A percentile compares a stretch with the other conserved stretches of the same genome.
Evolutionary conservation across 805 yeast species (phyloP).

Genomic region (Lachancea lanzarotensis): DNA sequence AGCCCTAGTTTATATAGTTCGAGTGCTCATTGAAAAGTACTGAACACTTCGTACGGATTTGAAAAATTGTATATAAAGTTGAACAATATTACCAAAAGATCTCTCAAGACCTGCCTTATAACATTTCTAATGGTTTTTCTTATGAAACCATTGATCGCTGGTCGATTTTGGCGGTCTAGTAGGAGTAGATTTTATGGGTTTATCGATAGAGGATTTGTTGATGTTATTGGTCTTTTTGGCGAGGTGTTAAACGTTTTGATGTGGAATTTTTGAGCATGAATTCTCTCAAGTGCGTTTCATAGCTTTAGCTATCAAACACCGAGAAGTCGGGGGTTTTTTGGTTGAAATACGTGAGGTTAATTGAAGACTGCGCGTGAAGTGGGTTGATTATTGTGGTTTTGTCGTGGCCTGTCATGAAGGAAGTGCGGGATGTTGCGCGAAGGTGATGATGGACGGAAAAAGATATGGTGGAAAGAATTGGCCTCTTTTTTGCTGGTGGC

Average conservation of each 20-base stretch:
- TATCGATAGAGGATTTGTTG: background rate
- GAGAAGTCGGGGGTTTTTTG: background rate
- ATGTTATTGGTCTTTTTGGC: background rate
- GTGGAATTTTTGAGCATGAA: background rate
- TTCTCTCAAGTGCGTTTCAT: conserved; percentile 4
- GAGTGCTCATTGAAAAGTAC: background rate
- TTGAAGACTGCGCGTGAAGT: background rate
- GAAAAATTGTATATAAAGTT: background rate
- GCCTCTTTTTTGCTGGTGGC: no score
- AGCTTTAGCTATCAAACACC: background rate
- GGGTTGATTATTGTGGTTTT: no score
- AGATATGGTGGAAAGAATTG: no score
- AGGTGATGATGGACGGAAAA: no score
- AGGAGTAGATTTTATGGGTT: background rate
- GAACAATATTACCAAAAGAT: no score
- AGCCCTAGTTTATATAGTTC: conserved; percentile 1
- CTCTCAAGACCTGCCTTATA: no score
- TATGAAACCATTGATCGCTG: conserved; percentile 2
- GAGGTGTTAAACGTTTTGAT: background rate
- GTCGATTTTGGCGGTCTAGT: background rate
- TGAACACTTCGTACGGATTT: background rate
- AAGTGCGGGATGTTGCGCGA: no score
- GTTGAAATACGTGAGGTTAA: background rate
- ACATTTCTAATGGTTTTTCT: no score
- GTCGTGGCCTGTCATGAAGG: no score